Evolutionary conservation across 1,284 basidiomycete species (phyloP).

Genomic region (Ceratobasidium sp.): DNA sequence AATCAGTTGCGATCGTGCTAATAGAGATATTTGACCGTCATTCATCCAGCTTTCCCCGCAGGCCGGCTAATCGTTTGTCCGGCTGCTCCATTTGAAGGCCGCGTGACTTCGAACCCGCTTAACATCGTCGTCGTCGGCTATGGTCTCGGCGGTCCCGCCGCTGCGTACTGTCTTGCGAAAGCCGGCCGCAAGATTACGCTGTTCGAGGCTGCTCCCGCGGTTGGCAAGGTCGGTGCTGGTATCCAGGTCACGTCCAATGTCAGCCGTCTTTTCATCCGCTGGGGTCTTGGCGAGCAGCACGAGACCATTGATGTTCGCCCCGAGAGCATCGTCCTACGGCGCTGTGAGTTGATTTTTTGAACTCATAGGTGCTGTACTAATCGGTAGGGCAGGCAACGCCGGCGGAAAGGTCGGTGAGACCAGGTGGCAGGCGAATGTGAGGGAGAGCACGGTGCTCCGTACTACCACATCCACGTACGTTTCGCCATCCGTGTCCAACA

Average conservation of each 20-base stretch:
- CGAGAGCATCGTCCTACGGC: constrained; percentile 60
- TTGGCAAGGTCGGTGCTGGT: constrained; percentile 66
- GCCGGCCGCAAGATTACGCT: constrained; percentile 64
- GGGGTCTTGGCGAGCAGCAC: constrained; percentile 65
- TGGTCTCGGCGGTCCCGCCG: constrained; percentile 64
- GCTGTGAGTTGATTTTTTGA: constrained; percentile 59
- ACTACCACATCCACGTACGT: constrained; percentile 63
- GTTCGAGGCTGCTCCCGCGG: constrained; percentile 60
- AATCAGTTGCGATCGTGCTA: neutral
- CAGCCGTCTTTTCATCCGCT: constrained; percentile 63
- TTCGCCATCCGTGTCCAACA: neutral
- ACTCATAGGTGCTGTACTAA: neutral
- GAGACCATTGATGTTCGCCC: constrained; percentile 61
- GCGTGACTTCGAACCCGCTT: constrained; percentile 56
- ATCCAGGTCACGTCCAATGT: constrained; percentile 67
- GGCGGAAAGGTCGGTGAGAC: constrained; percentile 64
- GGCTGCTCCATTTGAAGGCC: constrained; percentile 45
- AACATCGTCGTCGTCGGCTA: constrained; percentile 64
- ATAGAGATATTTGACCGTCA: neutral
- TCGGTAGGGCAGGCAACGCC: constrained; percentile 53
- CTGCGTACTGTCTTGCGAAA: constrained; percentile 61
- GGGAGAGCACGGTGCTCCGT: constrained; percentile 63
- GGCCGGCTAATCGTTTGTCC: neutral
- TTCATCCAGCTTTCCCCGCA: neutral
- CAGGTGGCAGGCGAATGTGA: constrained; percentile 61